phyloP scores from a whole-genome alignment of 1,139 yeast genomes.

The Candida tetrigidarum region DNA sequence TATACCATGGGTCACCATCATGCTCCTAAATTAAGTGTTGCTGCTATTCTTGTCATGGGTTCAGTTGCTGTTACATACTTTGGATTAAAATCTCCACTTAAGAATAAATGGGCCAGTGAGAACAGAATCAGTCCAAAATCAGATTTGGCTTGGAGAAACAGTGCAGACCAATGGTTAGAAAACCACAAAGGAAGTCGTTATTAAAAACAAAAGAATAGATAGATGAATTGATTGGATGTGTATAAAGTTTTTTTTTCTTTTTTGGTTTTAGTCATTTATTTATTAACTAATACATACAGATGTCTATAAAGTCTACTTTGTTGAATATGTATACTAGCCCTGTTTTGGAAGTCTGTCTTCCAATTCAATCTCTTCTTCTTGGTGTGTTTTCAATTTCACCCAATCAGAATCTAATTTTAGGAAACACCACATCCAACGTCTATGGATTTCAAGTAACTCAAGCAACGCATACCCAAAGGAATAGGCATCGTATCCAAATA shows the following conservation, averaged over 20 bases:
- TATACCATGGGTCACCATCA: constrained; percentile 25
- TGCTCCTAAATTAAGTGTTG: constrained; percentile 45
- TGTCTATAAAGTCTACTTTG: constrained; percentile 2
- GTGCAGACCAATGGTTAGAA: constrained; percentile 52
- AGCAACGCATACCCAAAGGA: constrained; percentile 64
- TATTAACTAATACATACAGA: not conserved
- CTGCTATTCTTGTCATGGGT: constrained; percentile 50
- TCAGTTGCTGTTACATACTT: constrained; percentile 47
- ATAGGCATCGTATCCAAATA: constrained; percentile 51
- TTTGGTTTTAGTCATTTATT: too few species aligned
- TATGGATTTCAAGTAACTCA: constrained; percentile 72
- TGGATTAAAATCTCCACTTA: constrained; percentile 48
- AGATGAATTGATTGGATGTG: not conserved
- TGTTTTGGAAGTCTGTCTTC: constrained; percentile 10
- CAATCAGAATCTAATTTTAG: constrained; percentile 83
- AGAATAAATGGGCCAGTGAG: constrained; percentile 46
- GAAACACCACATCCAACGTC: constrained; percentile 92
- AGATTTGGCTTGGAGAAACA: constrained; percentile 56
- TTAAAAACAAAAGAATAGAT: too few species aligned
- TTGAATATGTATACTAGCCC: constrained; percentile 7
- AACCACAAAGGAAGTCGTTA: constrained; percentile 21
- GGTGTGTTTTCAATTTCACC: constrained; percentile 35
- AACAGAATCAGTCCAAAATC: constrained; percentile 54
- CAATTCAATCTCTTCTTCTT: constrained; percentile 27
- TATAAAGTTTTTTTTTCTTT: too few species aligned